phyloP scores from a whole-genome alignment of 257 asterid genomes.

The Scutellaria minor region DNA sequence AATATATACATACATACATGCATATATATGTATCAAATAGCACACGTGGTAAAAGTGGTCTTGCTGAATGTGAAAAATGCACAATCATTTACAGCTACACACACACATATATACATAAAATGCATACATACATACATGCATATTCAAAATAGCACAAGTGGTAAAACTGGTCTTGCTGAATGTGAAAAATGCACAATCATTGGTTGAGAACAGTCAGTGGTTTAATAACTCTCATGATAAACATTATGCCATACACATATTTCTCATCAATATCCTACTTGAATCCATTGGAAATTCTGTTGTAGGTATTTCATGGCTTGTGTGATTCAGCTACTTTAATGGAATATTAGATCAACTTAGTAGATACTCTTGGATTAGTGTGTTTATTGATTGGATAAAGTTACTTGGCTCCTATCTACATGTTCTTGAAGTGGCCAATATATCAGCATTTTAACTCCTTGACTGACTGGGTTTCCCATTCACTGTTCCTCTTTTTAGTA shows the following conservation, averaged over 20 bases:
- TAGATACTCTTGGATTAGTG: not conserved
- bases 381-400: slow-evolving; percentile 1
- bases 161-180: slow-evolving; percentile 7
- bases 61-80: too few species aligned
- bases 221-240: not conserved
- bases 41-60: too few species aligned
- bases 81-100: not conserved
- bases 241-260: not conserved
- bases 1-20: too few species aligned
- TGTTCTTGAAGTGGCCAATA: slow-evolving; percentile 17
- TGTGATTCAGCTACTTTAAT: slow-evolving; percentile 11
- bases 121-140: too few species aligned
- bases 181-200: not conserved
- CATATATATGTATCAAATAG: too few species aligned
- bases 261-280: not conserved
- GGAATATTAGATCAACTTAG: not conserved
- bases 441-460: slow-evolving; percentile 15
- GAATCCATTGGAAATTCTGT: slow-evolving; percentile 8
- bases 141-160: not conserved
- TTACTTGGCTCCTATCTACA: not conserved
- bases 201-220: not conserved
- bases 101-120: not conserved
- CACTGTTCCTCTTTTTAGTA: not conserved
- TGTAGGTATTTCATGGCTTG: not conserved
- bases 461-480: not conserved